Evolutionary conservation across 1,284 basidiomycete genomes (phyloP), one percentile per base, ranked within the genome.

Genomic region (Ganoderma sinense): DNA sequence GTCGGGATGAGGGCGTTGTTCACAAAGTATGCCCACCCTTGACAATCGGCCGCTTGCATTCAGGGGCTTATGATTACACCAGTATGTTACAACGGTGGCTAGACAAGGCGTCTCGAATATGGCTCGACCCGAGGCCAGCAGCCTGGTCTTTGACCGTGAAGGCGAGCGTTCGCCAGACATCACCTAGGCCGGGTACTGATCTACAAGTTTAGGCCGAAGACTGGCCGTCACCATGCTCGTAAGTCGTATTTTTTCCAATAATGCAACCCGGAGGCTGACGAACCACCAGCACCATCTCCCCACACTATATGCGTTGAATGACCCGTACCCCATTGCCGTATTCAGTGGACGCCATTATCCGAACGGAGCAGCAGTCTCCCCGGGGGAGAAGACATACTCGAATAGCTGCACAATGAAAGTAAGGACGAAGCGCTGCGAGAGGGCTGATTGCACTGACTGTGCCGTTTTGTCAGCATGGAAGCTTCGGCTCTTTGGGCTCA

Each of bases 351-450:
- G 79, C 43, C 85, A 86, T 62, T 79, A 83, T 4, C 88, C 90
- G 5, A 84, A 88, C 68, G 89, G 90, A 36, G 82, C 81, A 2
- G 84, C 82, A 16, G 77, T 86, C 36, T 80, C 84, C 45, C 55
- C 78, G 6, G 82, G 82, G 51, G 81, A 87, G 72, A 80, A 86
- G 61, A 86, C 86, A 3, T 95, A 94, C 77, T 83, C 84, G 0
- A 94, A 95, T 77, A 85, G 86, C 1, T 92, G 90, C 70, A 95
- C 93, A 0, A 94, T 93, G 82, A 95, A 94, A 84, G 92, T 89
- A 66, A 61, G 72, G 65, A 55, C 66, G 0, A 31, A 18, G 31
- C 64, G 11, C 39, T 13, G 48, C 61, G 33, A 23, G 6, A 26
- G 26, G 14, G 26, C 3, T 33, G 29, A 56, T 73, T 48, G 29